Percentiles rank a stretch among this genome's conserved stretches.
phyloP scores from a whole-genome alignment of 2,329 filamentous ascomycete genomes.

The Lachnellula arida region DNA sequence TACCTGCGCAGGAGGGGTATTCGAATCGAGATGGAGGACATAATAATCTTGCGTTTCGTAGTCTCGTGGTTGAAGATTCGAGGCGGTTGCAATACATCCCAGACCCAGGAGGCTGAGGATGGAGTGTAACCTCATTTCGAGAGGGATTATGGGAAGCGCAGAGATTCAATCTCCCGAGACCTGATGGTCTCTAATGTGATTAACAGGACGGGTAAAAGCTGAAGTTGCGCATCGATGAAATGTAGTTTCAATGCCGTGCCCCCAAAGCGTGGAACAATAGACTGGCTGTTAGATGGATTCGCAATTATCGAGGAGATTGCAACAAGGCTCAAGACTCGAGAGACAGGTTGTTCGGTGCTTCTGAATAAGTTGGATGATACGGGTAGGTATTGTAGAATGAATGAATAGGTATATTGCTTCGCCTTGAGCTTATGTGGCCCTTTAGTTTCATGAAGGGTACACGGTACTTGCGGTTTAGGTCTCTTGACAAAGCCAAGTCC shows the following conservation, averaged over 20 bases:
- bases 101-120: slow-evolving; percentile 51
- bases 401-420: no score
- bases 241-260: slow-evolving; percentile 5
- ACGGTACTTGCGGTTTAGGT: neutral
- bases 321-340: no score
- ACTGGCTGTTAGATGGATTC: neutral
- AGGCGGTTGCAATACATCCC: slow-evolving; percentile 43
- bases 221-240: slow-evolving; percentile 21
- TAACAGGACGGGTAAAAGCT: slow-evolving; percentile 2
- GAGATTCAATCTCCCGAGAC: neutral
- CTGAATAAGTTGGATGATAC: no score
- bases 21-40: slow-evolving; percentile 73
- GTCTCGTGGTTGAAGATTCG: slow-evolving; percentile 54
- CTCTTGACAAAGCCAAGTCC: neutral
- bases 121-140: slow-evolving; percentile 36
- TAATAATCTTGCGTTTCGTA: slow-evolving; percentile 88
- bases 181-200: neutral
- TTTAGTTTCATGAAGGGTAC: no score
- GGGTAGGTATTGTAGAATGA: no score
- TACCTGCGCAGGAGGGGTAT: slow-evolving; percentile 61
- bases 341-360: no score
- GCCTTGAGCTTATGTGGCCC: no score
- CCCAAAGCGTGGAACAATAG: slow-evolving; percentile 14
- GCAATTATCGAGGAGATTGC: neutral
- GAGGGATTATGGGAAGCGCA: slow-evolving; percentile 1